phyloP scores from a whole-genome alignment of 208 protist genomes.

The Leishmania tropica region DNA sequence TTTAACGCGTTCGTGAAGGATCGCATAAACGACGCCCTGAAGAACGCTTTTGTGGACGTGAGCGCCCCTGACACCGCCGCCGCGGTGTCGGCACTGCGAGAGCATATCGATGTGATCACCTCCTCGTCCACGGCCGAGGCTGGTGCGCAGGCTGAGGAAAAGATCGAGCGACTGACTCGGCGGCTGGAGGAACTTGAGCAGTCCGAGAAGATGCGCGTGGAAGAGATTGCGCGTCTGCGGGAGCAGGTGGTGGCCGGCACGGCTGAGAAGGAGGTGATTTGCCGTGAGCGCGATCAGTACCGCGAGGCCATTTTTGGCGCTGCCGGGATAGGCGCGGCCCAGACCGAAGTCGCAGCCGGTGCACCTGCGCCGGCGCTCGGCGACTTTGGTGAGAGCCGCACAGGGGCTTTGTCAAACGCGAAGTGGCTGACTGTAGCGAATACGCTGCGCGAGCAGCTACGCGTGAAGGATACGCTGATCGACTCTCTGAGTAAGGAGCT shows the following conservation, averaged over 20 bases:
- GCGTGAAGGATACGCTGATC: conserved; percentile 74
- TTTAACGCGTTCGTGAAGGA: conserved; percentile 82
- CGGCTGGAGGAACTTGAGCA: conserved; percentile 71
- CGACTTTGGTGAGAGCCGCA: conserved; percentile 10
- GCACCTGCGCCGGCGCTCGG: conserved; percentile 1
- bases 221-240: conserved; percentile 46
- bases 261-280: conserved; percentile 62
- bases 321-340: conserved; percentile 16
- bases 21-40: conserved; percentile 69
- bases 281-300: conserved; percentile 81
- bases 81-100: conserved; percentile 53
- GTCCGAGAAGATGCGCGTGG: conserved; percentile 54
- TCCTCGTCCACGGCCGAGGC: conserved; percentile 20
- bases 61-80: conserved; percentile 39
- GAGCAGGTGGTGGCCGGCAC: conserved; percentile 60
- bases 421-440: conserved; percentile 54
- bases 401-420: conserved; percentile 23
- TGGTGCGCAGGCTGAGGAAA: conserved; percentile 27
- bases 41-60: conserved; percentile 53
- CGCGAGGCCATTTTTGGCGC: conserved; percentile 72
- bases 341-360: neutral
- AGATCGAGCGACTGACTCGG: conserved; percentile 41
- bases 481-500: conserved; percentile 52
- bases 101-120: conserved; percentile 70
- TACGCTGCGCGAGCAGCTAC: conserved; percentile 76